Conservation (phyloP, 495 filamentous ascomycete species). For the Talaromyces proteolyticus region DNA sequence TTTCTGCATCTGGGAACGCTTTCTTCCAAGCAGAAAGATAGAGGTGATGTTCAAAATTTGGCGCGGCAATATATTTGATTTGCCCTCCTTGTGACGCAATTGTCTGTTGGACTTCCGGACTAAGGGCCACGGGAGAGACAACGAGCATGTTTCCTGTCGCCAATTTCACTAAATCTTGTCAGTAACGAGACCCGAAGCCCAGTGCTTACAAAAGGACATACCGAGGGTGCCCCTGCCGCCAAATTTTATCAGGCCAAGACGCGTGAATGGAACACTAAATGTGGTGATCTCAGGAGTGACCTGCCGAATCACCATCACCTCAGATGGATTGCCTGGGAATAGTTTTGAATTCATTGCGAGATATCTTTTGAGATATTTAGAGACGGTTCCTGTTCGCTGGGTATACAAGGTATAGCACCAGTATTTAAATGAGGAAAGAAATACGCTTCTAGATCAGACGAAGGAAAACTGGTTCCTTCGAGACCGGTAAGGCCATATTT, state of each 20-base stretch:
- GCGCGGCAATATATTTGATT: slow-evolving; percentile 78
- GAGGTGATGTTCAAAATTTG: slow-evolving; percentile 91
- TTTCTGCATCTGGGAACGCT: slow-evolving; percentile 68
- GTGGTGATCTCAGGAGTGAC: slow-evolving; percentile 76
- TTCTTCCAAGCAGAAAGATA: slow-evolving; percentile 77
- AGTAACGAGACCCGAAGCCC: too few relatives aligned
- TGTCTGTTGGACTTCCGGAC: slow-evolving; percentile 64
- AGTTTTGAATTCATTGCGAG: slow-evolving; percentile 32
- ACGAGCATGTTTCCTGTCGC: slow-evolving; percentile 72
- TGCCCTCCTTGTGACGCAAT: slow-evolving; percentile 61
- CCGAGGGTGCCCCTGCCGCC: slow-evolving; percentile 85
- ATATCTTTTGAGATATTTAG: background rate
- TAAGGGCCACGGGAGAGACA: slow-evolving; percentile 85
- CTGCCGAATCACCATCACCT: slow-evolving; percentile 82
- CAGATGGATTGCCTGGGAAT: slow-evolving; percentile 59
- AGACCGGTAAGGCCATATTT: too few relatives aligned
- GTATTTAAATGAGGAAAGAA: background rate
- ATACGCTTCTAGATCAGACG: too few relatives aligned
- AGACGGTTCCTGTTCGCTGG: background rate
- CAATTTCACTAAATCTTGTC: slow-evolving; percentile 57
- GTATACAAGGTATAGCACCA: background rate
- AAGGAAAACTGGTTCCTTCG: too few relatives aligned
- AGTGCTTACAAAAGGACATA: too few relatives aligned
- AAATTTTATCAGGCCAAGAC: slow-evolving; percentile 74
- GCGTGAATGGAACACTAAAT: slow-evolving; percentile 76